Percentiles rank a stretch among this genome's conserved stretches.
phyloP scores from a whole-genome alignment of 192 early-diverging fungal genomes.

The Umbelopsis vinacea region DNA sequence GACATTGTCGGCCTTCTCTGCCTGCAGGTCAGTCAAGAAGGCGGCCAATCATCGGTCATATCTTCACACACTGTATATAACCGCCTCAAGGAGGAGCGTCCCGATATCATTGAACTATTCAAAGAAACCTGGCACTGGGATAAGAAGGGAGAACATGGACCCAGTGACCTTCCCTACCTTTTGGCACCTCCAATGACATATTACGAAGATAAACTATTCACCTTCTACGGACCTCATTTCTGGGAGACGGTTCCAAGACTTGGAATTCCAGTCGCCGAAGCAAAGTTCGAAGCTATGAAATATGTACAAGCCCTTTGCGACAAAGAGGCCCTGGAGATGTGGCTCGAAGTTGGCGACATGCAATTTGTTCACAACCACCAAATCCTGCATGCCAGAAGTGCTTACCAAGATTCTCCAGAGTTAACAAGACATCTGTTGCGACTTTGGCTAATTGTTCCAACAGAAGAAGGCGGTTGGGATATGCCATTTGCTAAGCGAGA shows the following conservation, averaged over 20 bases:
- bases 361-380: constrained; percentile 48
- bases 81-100: constrained; percentile 32
- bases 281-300: constrained; percentile 46
- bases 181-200: constrained; percentile 29
- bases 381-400: constrained; percentile 43
- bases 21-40: constrained; percentile 34
- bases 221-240: constrained; percentile 47
- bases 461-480: constrained; percentile 29
- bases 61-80: constrained; percentile 51
- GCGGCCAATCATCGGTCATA: constrained; percentile 40
- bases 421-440: constrained; percentile 36
- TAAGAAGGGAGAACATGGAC: constrained; percentile 38
- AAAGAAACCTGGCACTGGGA: constrained; percentile 47
- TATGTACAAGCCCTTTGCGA: constrained; percentile 40
- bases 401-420: constrained; percentile 28
- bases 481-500: constrained; percentile 32
- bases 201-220: constrained; percentile 36
- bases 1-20: constrained; percentile 46
- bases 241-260: constrained; percentile 43
- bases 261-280: constrained; percentile 30
- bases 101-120: constrained; percentile 39
- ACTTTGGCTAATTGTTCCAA: constrained; percentile 37
- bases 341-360: constrained; percentile 41
- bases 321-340: constrained; percentile 35
- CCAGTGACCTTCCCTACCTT: constrained; percentile 28